phyloP scores from a whole-genome alignment of 345 rosid genomes.

The Laguncularia racemosa region DNA sequence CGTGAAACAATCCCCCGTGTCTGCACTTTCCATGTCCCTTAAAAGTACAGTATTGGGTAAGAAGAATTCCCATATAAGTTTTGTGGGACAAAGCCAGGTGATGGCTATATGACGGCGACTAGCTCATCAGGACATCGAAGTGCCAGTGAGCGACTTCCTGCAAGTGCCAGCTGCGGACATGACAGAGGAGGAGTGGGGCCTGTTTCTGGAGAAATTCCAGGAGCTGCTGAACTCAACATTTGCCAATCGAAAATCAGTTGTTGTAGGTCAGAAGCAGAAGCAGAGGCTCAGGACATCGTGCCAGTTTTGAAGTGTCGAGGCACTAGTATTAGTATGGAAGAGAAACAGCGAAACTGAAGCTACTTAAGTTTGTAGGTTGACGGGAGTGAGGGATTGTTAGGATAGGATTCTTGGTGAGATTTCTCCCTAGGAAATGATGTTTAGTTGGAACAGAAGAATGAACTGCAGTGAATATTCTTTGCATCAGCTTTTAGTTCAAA shows the following conservation, averaged over 20 bases:
- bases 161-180: conserved; percentile 73
- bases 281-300: conserved; percentile 98
- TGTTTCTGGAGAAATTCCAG: conserved; percentile 70
- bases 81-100: conserved; percentile 37
- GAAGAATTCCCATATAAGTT: conserved; percentile 30
- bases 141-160: conserved; percentile 85
- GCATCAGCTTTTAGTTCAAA: conserved; percentile 19
- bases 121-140: conserved; percentile 80
- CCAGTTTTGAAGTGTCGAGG: conserved; percentile 66
- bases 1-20: conserved; percentile 36
- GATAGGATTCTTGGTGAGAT: conserved; percentile 12
- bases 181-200: conserved; percentile 72
- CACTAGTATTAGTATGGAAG: conserved; percentile 5
- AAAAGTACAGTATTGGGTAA: conserved; percentile 55
- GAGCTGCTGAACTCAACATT: conserved; percentile 70
- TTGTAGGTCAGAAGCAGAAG: conserved; percentile 69
- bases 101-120: conserved; percentile 31
- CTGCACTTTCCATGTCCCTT: conserved; percentile 73
- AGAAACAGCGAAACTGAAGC: conserved; percentile 8
- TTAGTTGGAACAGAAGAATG: conserved; percentile 13
- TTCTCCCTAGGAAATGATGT: conserved; percentile 6
- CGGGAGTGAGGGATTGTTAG: conserved; percentile 17
- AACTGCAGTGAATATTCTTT: conserved; percentile 36
- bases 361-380: conserved; percentile 13
- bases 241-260: conserved; percentile 52